A percentile compares a stretch with the other conserved stretches of the same genome.
phyloP scores from a whole-genome alignment of 2,329 filamentous ascomycete species.

The Leptographium wingfieldii region DNA sequence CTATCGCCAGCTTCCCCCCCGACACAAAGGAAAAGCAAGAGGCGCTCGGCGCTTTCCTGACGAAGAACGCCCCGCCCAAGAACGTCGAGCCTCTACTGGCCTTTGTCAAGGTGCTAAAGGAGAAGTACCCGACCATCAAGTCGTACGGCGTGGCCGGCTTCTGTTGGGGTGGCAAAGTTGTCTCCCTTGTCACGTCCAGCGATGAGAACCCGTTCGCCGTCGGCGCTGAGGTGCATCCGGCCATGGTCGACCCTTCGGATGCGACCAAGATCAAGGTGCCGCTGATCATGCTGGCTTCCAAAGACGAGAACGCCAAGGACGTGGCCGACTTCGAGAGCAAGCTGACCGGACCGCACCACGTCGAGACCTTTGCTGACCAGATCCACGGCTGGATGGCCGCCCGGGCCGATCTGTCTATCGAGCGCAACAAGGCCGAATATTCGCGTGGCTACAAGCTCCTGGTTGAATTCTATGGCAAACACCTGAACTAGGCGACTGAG shows the following conservation, averaged over 20 bases:
- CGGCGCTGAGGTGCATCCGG: conserved; percentile 42
- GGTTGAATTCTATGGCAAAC: conserved; percentile 43
- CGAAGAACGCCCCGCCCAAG: conserved; percentile 33
- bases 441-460: conserved; percentile 48
- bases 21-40: conserved; percentile 51
- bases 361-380: conserved; percentile 55
- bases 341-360: conserved; percentile 41
- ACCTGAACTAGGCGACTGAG: conserved; percentile 18
- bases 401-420: conserved; percentile 43
- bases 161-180: conserved; percentile 63
- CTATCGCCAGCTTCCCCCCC: conserved; percentile 42
- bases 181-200: conserved; percentile 35
- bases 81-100: conserved; percentile 37
- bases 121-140: conserved; percentile 39
- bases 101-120: conserved; percentile 40
- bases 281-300: conserved; percentile 49
- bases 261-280: conserved; percentile 48
- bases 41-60: conserved; percentile 45
- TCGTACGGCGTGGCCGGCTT: conserved; percentile 50
- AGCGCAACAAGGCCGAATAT: conserved; percentile 48
- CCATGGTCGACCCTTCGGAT: conserved; percentile 52
- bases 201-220: conserved; percentile 42
- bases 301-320: conserved; percentile 45
- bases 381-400: conserved; percentile 67
- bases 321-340: conserved; percentile 44